Base-by-base conservation (phyloP, 2,329 filamentous ascomycete genomes). In the Fusarium austroafricanum region DNA sequence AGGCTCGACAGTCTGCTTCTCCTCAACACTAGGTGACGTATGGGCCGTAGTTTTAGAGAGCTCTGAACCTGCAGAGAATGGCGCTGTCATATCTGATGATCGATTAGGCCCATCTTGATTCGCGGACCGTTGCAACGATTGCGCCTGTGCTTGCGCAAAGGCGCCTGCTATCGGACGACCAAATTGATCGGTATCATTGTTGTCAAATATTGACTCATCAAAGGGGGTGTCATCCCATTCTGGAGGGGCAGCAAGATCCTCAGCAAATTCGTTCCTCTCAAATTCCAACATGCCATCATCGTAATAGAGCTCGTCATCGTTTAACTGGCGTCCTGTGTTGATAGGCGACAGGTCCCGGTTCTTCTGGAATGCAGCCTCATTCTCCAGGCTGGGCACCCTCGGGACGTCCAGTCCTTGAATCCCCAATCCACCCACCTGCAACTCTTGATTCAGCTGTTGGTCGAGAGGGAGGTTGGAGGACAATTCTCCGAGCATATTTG, bases 191-290 rank as follows among this genome's bases (percentile, higher is more conserved):
- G 88, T 88, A 71, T 90, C 88, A 51, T 90, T 83, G 31, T 88
- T 83, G 67, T 93, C 91, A 73, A 93, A 93, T 15, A 92, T 84
- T 8, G 89, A 90, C 75, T 93, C 91, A 63, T 93, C 90, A 75
- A 93, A 92, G 3, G 85, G 82, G 1, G 81, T 80, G 2, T 83
- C 82, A 28, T 90, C 86, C 18, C 83, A 83, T 59, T 84, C 75
- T 14, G 75, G 75, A 40, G 71, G 71, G 6, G 72, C 74, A 26
- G 78, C 82, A 5, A 83, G 79, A 49, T 82, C 81, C 57, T 81
- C 82, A 10, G 83, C 81, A 70, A 86, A 84, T 52, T 81, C 80
- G 20, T 76, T 74, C 39, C 75, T 74, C 37, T 82, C 79, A 54
- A 72, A 87, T 78, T 58, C 83, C 15, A 85, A 83, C 68, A 88